Base-by-base conservation (phyloP, 2,329 filamentous ascomycete species). In the Stachybotrys chartarum region DNA sequence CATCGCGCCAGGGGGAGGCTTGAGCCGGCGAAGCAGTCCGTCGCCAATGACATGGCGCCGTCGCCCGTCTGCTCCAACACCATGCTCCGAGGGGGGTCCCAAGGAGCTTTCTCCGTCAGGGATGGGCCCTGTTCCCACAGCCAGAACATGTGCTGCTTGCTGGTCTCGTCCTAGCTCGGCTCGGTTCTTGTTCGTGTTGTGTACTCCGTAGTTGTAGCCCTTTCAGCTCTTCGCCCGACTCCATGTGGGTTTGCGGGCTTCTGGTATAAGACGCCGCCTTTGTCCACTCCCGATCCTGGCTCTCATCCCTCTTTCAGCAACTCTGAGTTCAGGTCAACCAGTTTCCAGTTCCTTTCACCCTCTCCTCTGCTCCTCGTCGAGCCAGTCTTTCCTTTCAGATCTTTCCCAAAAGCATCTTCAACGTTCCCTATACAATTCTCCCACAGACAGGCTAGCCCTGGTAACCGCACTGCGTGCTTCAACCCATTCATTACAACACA, bases 371-470 rank as follows among this genome's bases (percentile, higher is more conserved):
- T 42, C 35, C 35, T 42, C 35, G 35, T 42, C 35, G 35, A 42
- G 35, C 14, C 35, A 10, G 35, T 42, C 35, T 14, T 42, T 31
- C 14, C 32, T 51, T 39, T 39, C 48, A 11, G 30, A 5, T 18
- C 31, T 14, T 12, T 50, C 24, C 30, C 30, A 18, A 7, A 48
- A 24, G 30, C 48, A 50, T 30, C 31, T 51, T 51, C 5, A 17
- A 32, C 50, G 5, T 51, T 51, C 50, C 50, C 32, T 51, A 42
- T 5, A 42, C 24, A 30, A 56, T 60, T 61, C 55, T 59, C 59
- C 57, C 39, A 50, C 42, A 16, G 50, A 59, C 61, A 66, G 64
- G 64, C 64, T 60, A 66, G 64, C 59, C 63, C 63, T 64, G 59
- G 65, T 57, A 63, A 59, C 58, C 30, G 48, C 30, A 30, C 24